These are phyloP conservation scores for Naganishia vishniacii DNA, from an alignment of 768 basidiomycete species.

Conservation along the genomic window DNA sequence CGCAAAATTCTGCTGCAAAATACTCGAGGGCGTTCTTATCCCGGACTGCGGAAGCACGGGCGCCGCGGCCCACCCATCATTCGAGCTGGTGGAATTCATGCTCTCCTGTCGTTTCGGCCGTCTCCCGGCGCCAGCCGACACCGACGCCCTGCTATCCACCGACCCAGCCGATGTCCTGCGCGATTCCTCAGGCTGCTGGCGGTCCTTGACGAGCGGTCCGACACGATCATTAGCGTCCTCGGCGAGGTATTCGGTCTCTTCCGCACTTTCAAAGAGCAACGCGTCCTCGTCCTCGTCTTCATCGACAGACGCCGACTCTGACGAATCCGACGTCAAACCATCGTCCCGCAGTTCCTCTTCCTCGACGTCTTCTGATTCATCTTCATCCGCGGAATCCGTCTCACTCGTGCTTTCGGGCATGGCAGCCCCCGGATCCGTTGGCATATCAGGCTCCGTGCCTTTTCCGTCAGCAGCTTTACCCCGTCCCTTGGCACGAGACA, in stretches of 20 bases:
- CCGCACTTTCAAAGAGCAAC: slow-evolving; percentile 37
- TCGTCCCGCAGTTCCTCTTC: slow-evolving; percentile 64
- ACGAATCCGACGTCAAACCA: slow-evolving; percentile 56
- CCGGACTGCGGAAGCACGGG: neutral
- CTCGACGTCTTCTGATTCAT: slow-evolving; percentile 49
- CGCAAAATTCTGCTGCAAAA: neutral
- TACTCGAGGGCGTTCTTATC: neutral
- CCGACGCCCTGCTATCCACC: slow-evolving; percentile 15
- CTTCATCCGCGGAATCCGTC: slow-evolving; percentile 67
- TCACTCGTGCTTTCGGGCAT: neutral
- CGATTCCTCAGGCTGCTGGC: slow-evolving; percentile 29
- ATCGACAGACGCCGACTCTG: slow-evolving; percentile 48
- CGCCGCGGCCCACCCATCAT: neutral
- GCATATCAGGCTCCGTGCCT: too few relatives aligned
- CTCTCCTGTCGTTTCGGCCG: slow-evolving; percentile 11
- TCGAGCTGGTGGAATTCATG: slow-evolving; percentile 17
- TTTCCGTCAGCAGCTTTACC: neutral
- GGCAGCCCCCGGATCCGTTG: too few relatives aligned
- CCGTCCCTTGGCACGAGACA: slow-evolving; percentile 23
- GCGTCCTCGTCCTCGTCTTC: slow-evolving; percentile 52
- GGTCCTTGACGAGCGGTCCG: slow-evolving; percentile 6
- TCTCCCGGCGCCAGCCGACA: slow-evolving; percentile 2
- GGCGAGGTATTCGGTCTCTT: slow-evolving; percentile 32
- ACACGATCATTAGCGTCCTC: slow-evolving; percentile 10
- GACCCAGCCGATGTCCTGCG: neutral